Base-by-base conservation (phyloP, 2,329 filamentous ascomycete genomes). In the Peltaster fructicola region DNA sequence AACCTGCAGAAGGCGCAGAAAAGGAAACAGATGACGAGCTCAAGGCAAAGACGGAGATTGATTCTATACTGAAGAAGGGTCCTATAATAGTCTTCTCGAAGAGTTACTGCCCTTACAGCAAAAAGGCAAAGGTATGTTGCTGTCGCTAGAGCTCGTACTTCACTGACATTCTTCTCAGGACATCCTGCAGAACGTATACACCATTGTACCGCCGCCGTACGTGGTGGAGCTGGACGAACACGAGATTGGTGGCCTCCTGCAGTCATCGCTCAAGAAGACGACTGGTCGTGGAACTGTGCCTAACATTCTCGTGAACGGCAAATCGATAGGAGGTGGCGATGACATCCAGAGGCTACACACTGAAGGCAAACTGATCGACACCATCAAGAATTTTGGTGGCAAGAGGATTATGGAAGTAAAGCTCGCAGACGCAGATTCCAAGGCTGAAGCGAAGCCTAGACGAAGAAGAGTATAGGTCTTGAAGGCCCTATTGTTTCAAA, bases 1-100 rank as follows among this genome's bases (percentile, higher is more conserved):
- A 36, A 25, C 25, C 28, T 15, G 30, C 26, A 21, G 30, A 38
- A 14, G 33, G 35, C 33, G 42, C 50, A 22, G 51, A 56, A 31
- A 43, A 52, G 14, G 61, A 70, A 47, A 63, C 62, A 8, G 55
- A 63, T 15, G 64, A 72, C 33, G 65, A 73, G 26, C 61, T 67
- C 27, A 63, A 71, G 27, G 68, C 76, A 2, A 72, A 82, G 47
- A 53, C 56, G 10, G 78, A 81, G 48, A 53, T 95, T 34, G 75
- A 81, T 42, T 50, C 52, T 6, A 91, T 95, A 23, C 52, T 95
- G 35, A 88, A 84, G 56, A 75, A 72, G 44, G 72, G 79, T 3
- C 82, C 85, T 9, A 73, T 95, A 31, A 78, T 93, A 48, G 80
- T 98, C 41, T 95, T 95, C 57, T 92, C 82, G 35, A 95, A 98